Conservation (phyloP, 495 filamentous ascomycete species). For the Elasticomyces elasticus region DNA sequence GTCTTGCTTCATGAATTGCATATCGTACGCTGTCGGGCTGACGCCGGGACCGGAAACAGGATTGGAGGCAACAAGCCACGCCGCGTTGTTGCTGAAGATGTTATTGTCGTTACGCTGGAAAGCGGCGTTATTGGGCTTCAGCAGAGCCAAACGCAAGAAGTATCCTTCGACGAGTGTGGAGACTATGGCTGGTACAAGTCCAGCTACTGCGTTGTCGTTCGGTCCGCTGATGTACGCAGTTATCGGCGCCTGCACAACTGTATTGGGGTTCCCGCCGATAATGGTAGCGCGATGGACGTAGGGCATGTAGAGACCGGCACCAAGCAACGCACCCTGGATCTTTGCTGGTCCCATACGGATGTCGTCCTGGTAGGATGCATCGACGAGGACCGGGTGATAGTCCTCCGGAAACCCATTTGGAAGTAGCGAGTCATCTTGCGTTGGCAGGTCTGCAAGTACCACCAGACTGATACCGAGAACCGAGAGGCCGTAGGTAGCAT, state of each 20-base stretch:
- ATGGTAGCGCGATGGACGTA: background rate
- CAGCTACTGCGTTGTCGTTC: background rate
- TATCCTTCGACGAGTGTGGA: background rate
- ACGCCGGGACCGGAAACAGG: background rate
- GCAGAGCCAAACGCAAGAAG: background rate
- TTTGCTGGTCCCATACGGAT: background rate
- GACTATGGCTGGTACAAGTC: background rate
- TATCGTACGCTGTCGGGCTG: background rate
- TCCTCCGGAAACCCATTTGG: background rate
- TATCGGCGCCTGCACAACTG: background rate
- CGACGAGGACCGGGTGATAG: background rate
- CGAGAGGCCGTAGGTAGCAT: background rate
- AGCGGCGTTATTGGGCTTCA: background rate
- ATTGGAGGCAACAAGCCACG: background rate
- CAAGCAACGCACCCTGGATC: background rate
- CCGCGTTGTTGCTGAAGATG: background rate
- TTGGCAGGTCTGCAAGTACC: background rate
- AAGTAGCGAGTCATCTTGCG: background rate
- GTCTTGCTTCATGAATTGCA: background rate
- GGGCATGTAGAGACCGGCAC: background rate
- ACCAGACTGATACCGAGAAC: background rate
- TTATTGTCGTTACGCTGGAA: background rate
- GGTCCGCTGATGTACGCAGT: background rate
- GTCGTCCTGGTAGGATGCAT: background rate
- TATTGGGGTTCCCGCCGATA: background rate